These are phyloP conservation scores for Diversispora epigaea DNA, from an alignment of 192 early-diverging fungal genomes.

Conservation along the genomic window DNA sequence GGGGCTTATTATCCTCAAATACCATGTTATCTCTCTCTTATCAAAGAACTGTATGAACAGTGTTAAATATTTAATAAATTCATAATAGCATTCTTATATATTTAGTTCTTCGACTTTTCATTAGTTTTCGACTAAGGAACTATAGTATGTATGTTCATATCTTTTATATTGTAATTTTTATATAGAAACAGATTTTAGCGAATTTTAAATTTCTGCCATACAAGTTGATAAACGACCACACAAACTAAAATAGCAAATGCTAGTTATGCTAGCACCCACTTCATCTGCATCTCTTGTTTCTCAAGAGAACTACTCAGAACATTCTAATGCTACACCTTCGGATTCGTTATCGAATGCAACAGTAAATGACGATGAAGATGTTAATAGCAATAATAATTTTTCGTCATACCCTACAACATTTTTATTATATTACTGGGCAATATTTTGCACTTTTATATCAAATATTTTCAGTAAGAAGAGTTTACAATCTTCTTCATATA, in stretches of 20 bases:
- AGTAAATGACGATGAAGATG: not conserved
- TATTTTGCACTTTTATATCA: conserved; percentile 23
- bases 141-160: conserved; percentile 12
- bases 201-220: not conserved
- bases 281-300: conserved; percentile 22
- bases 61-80: too few relatives aligned
- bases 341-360: conserved; percentile 12
- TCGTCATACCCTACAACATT: conserved; percentile 5
- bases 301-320: not conserved
- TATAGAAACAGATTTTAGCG: not conserved
- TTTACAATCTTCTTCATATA: not conserved
- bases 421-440: conserved; percentile 30
- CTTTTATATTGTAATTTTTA: not conserved
- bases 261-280: conserved; percentile 4
- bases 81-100: too few relatives aligned
- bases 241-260: conserved; percentile 11
- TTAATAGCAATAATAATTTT: conserved; percentile 15
- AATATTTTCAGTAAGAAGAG: conserved; percentile 27
- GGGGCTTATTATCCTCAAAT: too few relatives aligned
- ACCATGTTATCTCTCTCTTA: too few relatives aligned
- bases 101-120: too few relatives aligned
- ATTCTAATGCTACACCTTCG: conserved; percentile 4
- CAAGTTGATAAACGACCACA: not conserved
- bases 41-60: too few relatives aligned
- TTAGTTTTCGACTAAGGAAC: not conserved